phyloP scores from a whole-genome alignment of 352 stramenopile genomes.

The Phytophthora europaea region DNA sequence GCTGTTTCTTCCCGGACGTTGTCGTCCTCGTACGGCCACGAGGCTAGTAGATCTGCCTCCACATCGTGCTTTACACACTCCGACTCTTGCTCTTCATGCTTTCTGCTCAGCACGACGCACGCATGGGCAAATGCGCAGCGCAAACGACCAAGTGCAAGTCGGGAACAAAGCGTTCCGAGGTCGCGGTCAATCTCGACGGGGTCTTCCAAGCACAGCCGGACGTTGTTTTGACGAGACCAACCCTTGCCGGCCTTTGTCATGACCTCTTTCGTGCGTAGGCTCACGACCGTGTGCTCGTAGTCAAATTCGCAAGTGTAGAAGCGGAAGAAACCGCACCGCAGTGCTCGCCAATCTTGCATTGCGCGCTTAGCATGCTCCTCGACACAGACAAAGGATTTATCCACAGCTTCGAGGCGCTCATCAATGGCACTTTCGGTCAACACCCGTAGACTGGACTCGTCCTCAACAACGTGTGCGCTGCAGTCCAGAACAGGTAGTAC shows the following conservation, averaged over 20 bases:
- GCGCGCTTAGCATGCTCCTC: neutral
- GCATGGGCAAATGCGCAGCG: slow-evolving; percentile 64
- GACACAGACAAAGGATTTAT: slow-evolving; percentile 29
- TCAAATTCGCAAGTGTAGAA: slow-evolving; percentile 85
- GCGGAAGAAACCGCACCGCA: slow-evolving; percentile 73
- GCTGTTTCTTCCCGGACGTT: slow-evolving; percentile 14
- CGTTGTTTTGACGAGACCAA: slow-evolving; percentile 50
- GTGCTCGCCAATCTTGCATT: slow-evolving; percentile 37
- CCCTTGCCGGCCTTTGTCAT: slow-evolving; percentile 57
- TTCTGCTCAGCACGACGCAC: slow-evolving; percentile 43
- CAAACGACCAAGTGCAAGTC: slow-evolving; percentile 58
- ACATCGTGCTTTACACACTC: slow-evolving; percentile 8
- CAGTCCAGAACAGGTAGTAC: slow-evolving; percentile 65
- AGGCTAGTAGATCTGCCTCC: slow-evolving; percentile 29
- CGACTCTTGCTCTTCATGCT: slow-evolving; percentile 5
- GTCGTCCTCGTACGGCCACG: slow-evolving; percentile 44
- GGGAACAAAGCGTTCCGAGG: slow-evolving; percentile 74
- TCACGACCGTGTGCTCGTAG: slow-evolving; percentile 70
- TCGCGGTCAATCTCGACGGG: slow-evolving; percentile 78
- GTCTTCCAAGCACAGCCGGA: slow-evolving; percentile 78
- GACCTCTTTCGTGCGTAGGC: slow-evolving; percentile 45
- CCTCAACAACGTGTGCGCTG: slow-evolving; percentile 30
- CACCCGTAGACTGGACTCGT: slow-evolving; percentile 20
- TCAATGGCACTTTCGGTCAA: slow-evolving; percentile 39
- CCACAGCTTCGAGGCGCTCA: slow-evolving; percentile 18